phyloP scores from a whole-genome alignment of 176 grass and related monocot species.

The Hordeum marinum region DNA sequence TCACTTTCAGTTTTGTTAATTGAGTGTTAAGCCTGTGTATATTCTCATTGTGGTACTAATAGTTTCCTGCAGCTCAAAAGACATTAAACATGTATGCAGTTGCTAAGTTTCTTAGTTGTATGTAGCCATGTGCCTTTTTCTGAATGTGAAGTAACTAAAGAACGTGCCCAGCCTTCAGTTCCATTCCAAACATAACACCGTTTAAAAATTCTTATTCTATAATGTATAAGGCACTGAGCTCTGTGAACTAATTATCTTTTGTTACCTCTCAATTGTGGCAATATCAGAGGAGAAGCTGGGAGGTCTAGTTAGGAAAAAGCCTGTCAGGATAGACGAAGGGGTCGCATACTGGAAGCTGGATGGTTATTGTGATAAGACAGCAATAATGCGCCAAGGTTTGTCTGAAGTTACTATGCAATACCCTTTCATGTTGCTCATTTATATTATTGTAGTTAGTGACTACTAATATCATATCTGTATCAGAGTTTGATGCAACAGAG shows the following conservation, averaged over 20 bases:
- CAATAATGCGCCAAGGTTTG: constrained; percentile 45
- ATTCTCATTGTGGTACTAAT: background rate
- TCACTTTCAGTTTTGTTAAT: background rate
- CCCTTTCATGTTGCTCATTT: background rate
- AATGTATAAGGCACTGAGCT: background rate
- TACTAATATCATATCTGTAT: constrained; percentile 16
- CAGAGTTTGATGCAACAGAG: constrained; percentile 28
- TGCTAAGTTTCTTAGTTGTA: background rate
- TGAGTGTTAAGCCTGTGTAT: background rate
- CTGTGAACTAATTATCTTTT: constrained; percentile 5
- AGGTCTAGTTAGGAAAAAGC: constrained; percentile 45
- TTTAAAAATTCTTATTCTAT: background rate
- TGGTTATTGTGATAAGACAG: constrained; percentile 18
- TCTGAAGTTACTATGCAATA: constrained; percentile 7
- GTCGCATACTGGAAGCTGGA: constrained; percentile 40
- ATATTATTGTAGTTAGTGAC: constrained; percentile 11
- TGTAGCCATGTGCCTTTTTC: background rate
- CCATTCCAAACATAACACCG: background rate
- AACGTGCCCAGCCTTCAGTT: background rate
- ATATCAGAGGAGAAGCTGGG: constrained; percentile 34
- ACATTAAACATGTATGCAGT: background rate
- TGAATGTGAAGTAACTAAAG: background rate
- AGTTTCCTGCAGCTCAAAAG: background rate
- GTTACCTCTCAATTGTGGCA: constrained; percentile 21
- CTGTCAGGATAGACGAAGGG: constrained; percentile 33